Evolutionary conservation across 164 flowering plant species (phyloP), one percentile per base, ranked within the genome.

Genomic region (Liriodendron chinense): DNA sequence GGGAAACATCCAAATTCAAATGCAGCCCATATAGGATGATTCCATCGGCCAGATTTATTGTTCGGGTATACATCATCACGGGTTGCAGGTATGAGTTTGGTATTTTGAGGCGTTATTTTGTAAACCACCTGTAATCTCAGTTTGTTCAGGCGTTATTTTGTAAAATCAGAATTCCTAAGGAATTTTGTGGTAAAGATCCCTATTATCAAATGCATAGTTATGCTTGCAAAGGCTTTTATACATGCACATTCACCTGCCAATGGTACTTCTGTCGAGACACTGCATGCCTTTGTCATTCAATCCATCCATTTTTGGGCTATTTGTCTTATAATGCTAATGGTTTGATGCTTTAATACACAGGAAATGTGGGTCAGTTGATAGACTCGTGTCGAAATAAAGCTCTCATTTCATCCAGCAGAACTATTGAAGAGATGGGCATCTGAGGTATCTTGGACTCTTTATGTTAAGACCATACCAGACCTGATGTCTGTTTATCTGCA

Each of bases 391-490:
- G 14, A 25, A 67, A 67, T 26, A 26, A 67, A 67, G 9, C 14
- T n/a, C 70, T 26, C 48, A 7, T 67, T n/a, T 18, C 47, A 67
- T 67, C 70, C 48, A 67, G 47, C 70, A 12, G 70, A 26, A 67
- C 70, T 67, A 16, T 67, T 5, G 70, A 34, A 67, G 25, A 34
- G 43, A 25, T 14, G 16, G 9, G 70, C 47, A 26, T 67, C 23
- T 67, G 20, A 25, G 47, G 48, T 14, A 9, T 1, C 13, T 64
- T 14, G 34, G 14, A 24, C 67, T 23, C 22, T 64, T 12, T 23
- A 9, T 64, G 1, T 64, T 64, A 34, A 12, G 22, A 64, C 24
- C 67, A 22, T 64, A 4, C 43, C 5, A 7, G 43, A 34, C 43
- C 24, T 10, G 67, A 24, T 64, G 34, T 64, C 22, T 64, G 67